These are phyloP conservation scores for Sherardia arvensis DNA, from an alignment of 257 asterid species.

Conservation along the genomic window DNA sequence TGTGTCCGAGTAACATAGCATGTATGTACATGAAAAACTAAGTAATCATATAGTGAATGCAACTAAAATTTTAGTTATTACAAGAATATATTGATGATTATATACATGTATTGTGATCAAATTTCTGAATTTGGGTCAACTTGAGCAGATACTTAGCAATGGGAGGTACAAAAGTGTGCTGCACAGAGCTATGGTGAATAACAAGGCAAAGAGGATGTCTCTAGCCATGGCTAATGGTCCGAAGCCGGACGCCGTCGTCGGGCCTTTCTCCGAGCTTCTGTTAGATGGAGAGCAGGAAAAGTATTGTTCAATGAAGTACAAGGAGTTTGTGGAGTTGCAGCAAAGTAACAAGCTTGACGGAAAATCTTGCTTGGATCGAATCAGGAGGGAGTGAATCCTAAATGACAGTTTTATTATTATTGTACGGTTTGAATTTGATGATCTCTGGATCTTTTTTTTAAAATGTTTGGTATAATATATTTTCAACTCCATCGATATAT, in stretches of 20 bases:
- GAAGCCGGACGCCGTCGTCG: constrained; percentile 37
- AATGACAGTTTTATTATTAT: too few relatives aligned
- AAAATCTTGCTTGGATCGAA: constrained; percentile 39
- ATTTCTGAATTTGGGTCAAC: not conserved
- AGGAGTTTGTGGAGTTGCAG: constrained; percentile 44
- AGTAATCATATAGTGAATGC: too few relatives aligned
- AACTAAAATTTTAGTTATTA: too few relatives aligned
- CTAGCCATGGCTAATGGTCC: constrained; percentile 62
- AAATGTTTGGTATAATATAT: too few relatives aligned
- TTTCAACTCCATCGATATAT: too few relatives aligned
- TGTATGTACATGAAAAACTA: too few relatives aligned
- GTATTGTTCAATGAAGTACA: constrained; percentile 47
- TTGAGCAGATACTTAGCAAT: constrained; percentile 55
- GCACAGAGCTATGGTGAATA: constrained; percentile 68
- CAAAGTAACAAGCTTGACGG: constrained; percentile 49
- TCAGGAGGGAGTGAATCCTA: constrained; percentile 8
- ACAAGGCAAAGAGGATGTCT: constrained; percentile 50
- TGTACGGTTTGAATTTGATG: too few relatives aligned
- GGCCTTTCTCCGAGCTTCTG: constrained; percentile 34
- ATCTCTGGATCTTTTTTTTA: too few relatives aligned
- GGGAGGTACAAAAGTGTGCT: constrained; percentile 74
- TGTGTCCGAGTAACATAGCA: too few relatives aligned
- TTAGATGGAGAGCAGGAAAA: not conserved
- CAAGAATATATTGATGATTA: too few relatives aligned
- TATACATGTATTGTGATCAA: too few relatives aligned